These are phyloP conservation scores for Ogataea philodendri DNA, from an alignment of 805 yeast genomes.

Conservation along the genomic window DNA sequence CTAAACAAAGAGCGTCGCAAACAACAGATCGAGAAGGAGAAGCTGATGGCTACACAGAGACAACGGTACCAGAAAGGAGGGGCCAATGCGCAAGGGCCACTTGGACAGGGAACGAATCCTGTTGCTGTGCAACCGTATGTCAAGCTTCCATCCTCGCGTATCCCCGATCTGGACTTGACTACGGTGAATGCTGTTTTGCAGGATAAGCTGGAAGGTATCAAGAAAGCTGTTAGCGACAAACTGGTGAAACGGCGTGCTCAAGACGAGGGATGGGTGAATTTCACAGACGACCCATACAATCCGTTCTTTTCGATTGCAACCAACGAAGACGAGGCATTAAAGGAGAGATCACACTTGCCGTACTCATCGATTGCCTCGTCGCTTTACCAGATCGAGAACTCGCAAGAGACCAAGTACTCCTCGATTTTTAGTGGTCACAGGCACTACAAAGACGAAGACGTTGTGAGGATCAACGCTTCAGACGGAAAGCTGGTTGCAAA, in stretches of 20 bases:
- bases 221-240: slow-evolving; percentile 82
- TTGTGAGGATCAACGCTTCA: slow-evolving; percentile 42
- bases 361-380: slow-evolving; percentile 76
- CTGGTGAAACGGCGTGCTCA: slow-evolving; percentile 66
- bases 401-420: slow-evolving; percentile 51
- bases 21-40: slow-evolving; percentile 23
- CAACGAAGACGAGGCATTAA: slow-evolving; percentile 40
- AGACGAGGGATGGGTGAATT: slow-evolving; percentile 75
- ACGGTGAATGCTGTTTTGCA: slow-evolving; percentile 73
- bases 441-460: slow-evolving; percentile 35
- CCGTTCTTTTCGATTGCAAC: slow-evolving; percentile 74
- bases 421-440: slow-evolving; percentile 44
- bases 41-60: slow-evolving; percentile 24
- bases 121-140: slow-evolving; percentile 72
- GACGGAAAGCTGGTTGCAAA: slow-evolving; percentile 49
- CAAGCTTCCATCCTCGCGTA: slow-evolving; percentile 82
- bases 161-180: slow-evolving; percentile 87
- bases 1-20: slow-evolving; percentile 22
- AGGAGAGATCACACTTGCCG: slow-evolving; percentile 66
- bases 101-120: slow-evolving; percentile 22
- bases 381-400: slow-evolving; percentile 60
- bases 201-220: slow-evolving; percentile 74
- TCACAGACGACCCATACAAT: slow-evolving; percentile 82
- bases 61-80: slow-evolving; percentile 23
- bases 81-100: slow-evolving; percentile 25